These are phyloP conservation scores for Colletotrichum lentis DNA, from an alignment of 2,329 filamentous ascomycete genomes.

Conservation along the genomic window DNA sequence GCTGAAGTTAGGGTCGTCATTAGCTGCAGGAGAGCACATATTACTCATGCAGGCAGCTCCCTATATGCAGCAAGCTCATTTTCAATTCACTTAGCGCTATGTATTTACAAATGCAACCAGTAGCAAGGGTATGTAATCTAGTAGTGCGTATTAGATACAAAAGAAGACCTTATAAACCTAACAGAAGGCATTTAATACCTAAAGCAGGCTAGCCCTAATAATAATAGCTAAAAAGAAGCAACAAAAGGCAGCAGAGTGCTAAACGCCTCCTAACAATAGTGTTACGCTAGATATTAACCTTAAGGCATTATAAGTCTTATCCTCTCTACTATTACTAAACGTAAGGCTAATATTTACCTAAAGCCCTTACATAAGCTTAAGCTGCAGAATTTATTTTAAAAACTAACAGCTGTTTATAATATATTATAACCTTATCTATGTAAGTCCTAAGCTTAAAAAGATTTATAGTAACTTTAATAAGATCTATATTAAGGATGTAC, in stretches of 20 bases:
- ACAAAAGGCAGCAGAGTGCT: neutral
- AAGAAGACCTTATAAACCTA: neutral
- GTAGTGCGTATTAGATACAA: neutral
- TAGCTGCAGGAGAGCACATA: neutral
- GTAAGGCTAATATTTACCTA: neutral
- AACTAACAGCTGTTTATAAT: neutral
- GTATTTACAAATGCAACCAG: neutral
- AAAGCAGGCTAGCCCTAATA: neutral
- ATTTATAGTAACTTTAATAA: neutral
- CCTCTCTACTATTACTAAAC: neutral
- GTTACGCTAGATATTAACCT: constrained; percentile 36
- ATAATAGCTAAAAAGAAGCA: neutral
- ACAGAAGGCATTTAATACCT: neutral
- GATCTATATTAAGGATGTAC: neutral
- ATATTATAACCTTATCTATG: neutral
- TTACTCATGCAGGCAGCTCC: neutral
- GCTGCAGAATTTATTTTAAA: neutral
- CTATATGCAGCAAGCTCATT: neutral
- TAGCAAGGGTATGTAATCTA: neutral
- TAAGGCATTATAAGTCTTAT: neutral
- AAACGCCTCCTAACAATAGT: neutral
- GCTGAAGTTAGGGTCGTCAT: neutral
- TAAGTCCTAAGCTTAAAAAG: neutral
- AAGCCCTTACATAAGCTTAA: constrained; percentile 6
- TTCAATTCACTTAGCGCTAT: neutral